Base-by-base conservation (phyloP, 371 early-diverging fungal species). In the Rhizomucor miehei region DNA sequence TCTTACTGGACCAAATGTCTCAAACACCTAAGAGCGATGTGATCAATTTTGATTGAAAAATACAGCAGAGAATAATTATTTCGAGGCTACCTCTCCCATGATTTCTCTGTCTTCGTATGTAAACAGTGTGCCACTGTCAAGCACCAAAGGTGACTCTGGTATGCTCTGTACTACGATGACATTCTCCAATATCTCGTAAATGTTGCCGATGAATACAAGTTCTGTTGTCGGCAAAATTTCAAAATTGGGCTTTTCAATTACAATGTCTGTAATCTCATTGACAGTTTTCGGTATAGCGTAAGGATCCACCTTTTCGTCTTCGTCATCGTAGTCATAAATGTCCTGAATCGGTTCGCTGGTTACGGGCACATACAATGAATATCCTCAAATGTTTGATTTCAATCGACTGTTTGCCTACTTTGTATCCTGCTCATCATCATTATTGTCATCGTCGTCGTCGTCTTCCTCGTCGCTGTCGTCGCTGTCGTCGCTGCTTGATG, bases 1-100 rank as follows among this genome's bases (percentile, higher is more conserved):
- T 1, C 72, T 57, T 1, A 98, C 87, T 3, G 95, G 96, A 1
- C 98, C 98, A 80, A 98, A 93, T 0, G 94, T 93, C 51, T 98
- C 98, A 67, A 87, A 94, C 1, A 95, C 80, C 80, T 82, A 54
- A 1, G 37, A 39, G 3, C 38, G 21, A 25, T 38, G 44, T 17
- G 11, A 24, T 13, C 16, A n/a, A n/a, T n/a, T n/a, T n/a, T n/a
- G n/a, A n/a, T n/a, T n/a, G n/a, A n/a, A n/a, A n/a, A n/a, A n/a
- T n/a, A n/a, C n/a, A n/a, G n/a, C n/a, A n/a, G n/a, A n/a, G n/a
- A n/a, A n/a, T n/a, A n/a, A n/a, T n/a, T n/a, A n/a, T n/a, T n/a
- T n/a, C n/a, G n/a, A n/a, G n/a, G n/a, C n/a, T 63, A 89, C 82
- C 66, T 84, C 81, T 14, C 94, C 98, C 40, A 97, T 62, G 2